Evolutionary conservation across 805 yeast genomes (phyloP).

Genomic region (Candida peoriensis): DNA sequence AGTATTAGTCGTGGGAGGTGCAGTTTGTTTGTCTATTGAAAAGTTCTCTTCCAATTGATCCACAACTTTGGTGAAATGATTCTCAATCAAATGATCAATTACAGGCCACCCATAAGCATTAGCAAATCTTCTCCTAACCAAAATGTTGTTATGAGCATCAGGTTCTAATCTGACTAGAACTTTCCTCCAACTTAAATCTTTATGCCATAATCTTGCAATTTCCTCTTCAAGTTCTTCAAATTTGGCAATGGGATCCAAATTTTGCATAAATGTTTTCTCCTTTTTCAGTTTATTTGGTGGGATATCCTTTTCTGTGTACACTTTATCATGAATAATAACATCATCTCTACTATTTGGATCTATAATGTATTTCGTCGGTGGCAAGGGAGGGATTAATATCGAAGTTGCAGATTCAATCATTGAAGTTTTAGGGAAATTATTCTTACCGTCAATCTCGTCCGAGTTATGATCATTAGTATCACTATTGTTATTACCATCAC

Average conservation of each 20-base stretch:
- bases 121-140: slow-evolving; percentile 65
- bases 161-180: slow-evolving; percentile 62
- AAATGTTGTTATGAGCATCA: slow-evolving; percentile 73
- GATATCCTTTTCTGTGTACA: slow-evolving; percentile 48
- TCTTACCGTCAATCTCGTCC: too few relatives aligned
- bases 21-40: slow-evolving; percentile 10
- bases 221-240: slow-evolving; percentile 54
- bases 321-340: slow-evolving; percentile 64
- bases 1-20: background rate
- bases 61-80: slow-evolving; percentile 45
- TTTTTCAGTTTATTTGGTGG: slow-evolving; percentile 28
- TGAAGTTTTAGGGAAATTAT: slow-evolving; percentile 56
- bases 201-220: slow-evolving; percentile 67
- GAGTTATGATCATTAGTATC: slow-evolving; percentile 10
- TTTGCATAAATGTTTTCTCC: slow-evolving; percentile 23
- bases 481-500: slow-evolving; percentile 11
- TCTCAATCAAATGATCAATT: slow-evolving; percentile 59
- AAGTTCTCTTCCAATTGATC: slow-evolving; percentile 6
- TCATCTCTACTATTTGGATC: slow-evolving; percentile 57
- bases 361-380: slow-evolving; percentile 52
- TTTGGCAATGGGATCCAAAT: slow-evolving; percentile 30
- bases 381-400: slow-evolving; percentile 65
- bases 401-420: slow-evolving; percentile 66
- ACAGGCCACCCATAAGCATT: slow-evolving; percentile 87
- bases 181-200: slow-evolving; percentile 66